Evolutionary conservation across 2,329 filamentous ascomycete species (phyloP), one percentile per base, ranked within the genome.

Genomic region (Hypoxylon sp.): DNA sequence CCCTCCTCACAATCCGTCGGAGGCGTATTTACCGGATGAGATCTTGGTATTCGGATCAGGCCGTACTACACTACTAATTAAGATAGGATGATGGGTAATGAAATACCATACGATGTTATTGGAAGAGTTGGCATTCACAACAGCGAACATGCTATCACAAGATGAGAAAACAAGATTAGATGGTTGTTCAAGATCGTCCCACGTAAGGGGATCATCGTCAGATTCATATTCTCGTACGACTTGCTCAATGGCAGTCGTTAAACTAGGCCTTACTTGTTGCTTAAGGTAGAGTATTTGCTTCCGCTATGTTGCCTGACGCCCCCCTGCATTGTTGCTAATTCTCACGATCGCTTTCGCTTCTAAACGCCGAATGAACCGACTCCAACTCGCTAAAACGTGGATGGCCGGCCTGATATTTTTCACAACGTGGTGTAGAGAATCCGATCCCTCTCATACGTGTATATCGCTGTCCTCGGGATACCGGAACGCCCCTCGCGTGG

Each of bases 181-280:
- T 55, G 42, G 42, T 51, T 60, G 26, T 29, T 64, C 14, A 26
- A 35, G 54, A 68, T 68, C 60, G 53, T 61, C 61, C 65, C 65
- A 54, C n/a, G n/a, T 17, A 50, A 9, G 50, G 52, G 46, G 39
- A 57, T 52, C 46, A 46, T 58, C 61, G 53, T 65, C 33, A 66
- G 26, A 55, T 66, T 69, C 67, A 29, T 69, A 50, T 66, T 66
- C 67, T 66, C 67, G 55, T 69, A 69, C 63, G 58, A 69, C 67
- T 39, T 35, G 29, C 44, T 29, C 62, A 57, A 13, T 31, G 8
- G 10, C 14, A 56, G 58, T 59, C 66, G 66, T 54, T 52, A 46
- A 47, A 3, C 37, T 60, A 48, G 24, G 6, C 17, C 51, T 57
- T 29, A 39, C 33, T 52, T 64, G 46, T 57, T 64, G 29, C 61